These are phyloP conservation scores for Blastobotrys muscicola DNA, from an alignment of 805 yeast species.

Conservation along the genomic window DNA sequence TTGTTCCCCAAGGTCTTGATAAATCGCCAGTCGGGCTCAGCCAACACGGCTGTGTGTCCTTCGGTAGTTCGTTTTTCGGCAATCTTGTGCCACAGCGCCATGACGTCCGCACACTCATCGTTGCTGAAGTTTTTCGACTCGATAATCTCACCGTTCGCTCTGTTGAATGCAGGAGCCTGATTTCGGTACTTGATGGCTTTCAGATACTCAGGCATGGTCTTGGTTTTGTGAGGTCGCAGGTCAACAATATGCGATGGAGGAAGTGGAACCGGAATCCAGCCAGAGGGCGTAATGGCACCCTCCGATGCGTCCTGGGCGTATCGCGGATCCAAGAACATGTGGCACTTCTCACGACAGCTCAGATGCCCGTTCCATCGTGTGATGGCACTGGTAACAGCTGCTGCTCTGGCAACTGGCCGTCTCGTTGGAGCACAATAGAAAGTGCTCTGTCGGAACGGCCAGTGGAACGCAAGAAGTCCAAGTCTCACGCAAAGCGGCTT, in stretches of 20 bases:
- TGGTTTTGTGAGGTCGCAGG: slow-evolving; percentile 29
- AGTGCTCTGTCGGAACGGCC: slow-evolving; percentile 37
- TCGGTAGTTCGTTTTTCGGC: slow-evolving; percentile 31
- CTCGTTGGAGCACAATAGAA: slow-evolving; percentile 32
- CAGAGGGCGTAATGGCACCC: slow-evolving; percentile 29
- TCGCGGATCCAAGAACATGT: slow-evolving; percentile 32
- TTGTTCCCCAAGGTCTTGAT: slow-evolving; percentile 25
- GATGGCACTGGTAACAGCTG: slow-evolving; percentile 32
- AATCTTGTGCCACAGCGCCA: slow-evolving; percentile 32
- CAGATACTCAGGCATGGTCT: slow-evolving; percentile 29
- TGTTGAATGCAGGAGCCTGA: slow-evolving; percentile 29
- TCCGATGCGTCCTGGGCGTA: slow-evolving; percentile 29
- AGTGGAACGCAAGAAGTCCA: slow-evolving; percentile 36
- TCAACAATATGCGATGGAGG: slow-evolving; percentile 36
- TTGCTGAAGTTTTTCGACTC: slow-evolving; percentile 28
- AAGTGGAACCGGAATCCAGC: slow-evolving; percentile 30
- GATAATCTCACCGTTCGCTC: slow-evolving; percentile 29
- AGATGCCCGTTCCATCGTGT: slow-evolving; percentile 29
- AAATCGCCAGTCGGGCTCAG: slow-evolving; percentile 28
- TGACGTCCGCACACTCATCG: slow-evolving; percentile 27
- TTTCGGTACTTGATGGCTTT: slow-evolving; percentile 35
- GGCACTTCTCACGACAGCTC: slow-evolving; percentile 24
- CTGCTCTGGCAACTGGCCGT: slow-evolving; percentile 34
- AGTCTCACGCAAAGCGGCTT: slow-evolving; percentile 31
- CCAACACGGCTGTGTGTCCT: slow-evolving; percentile 32